phyloP scores from a whole-genome alignment of 495 filamentous ascomycete species.

The Schizothecium vesticola region DNA sequence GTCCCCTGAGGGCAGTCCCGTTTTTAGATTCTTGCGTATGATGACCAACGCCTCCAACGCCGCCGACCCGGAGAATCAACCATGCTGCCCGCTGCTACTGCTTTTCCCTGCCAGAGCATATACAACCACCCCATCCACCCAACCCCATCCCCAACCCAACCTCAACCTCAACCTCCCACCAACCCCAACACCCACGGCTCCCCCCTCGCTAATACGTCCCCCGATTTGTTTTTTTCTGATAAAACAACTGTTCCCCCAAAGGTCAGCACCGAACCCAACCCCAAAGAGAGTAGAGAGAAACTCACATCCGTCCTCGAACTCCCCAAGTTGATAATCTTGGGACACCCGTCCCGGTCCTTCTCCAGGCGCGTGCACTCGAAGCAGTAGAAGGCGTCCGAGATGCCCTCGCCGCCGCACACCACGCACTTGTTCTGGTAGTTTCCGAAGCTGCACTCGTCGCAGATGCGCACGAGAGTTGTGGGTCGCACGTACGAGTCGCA shows the following conservation, averaged over 20 bases:
- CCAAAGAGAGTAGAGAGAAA: slow-evolving; percentile 11
- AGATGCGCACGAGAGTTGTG: slow-evolving; percentile 94
- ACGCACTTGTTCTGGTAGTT: slow-evolving; percentile 99
- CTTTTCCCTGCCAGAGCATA: background rate
- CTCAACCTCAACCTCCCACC: no score
- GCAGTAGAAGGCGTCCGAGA: slow-evolving; percentile 99
- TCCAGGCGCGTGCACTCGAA: slow-evolving; percentile 97
- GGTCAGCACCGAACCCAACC: slow-evolving; percentile 21
- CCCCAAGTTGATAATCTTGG: slow-evolving; percentile 98
- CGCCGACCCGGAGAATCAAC: background rate
- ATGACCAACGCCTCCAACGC: background rate
- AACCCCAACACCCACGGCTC: slow-evolving; percentile 13
- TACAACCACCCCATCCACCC: background rate
- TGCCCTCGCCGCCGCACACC: slow-evolving; percentile 97
- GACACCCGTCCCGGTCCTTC: slow-evolving; percentile 96
- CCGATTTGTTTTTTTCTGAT: slow-evolving; percentile 52
- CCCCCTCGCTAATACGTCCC: slow-evolving; percentile 36
- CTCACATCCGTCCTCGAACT: slow-evolving; percentile 90
- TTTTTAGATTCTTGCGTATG: background rate
- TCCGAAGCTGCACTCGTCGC: slow-evolving; percentile 98
- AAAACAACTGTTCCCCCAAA: slow-evolving; percentile 38
- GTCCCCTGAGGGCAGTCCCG: background rate
- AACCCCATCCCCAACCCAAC: background rate
- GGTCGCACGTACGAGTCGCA: slow-evolving; percentile 99
- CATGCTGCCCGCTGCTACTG: background rate